Evolutionary conservation across 495 filamentous ascomycete genomes (phyloP).

Genomic region (Astrocystis sublimbata): DNA sequence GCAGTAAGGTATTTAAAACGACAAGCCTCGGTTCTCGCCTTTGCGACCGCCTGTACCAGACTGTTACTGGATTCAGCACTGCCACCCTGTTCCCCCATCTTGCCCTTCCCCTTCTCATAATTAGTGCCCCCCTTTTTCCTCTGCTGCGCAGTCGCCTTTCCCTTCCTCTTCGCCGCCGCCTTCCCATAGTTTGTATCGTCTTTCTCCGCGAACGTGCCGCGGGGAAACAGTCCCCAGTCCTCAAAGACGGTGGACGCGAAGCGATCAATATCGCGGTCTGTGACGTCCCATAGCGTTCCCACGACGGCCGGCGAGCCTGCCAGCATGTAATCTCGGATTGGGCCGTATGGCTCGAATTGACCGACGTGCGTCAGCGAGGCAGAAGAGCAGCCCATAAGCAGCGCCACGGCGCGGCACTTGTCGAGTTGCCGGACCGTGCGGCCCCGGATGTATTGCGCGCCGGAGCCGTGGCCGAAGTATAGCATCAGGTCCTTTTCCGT

Average conservation of each 20-base stretch:
- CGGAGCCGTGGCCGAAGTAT: constrained; percentile 95
- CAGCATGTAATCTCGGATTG: constrained; percentile 86
- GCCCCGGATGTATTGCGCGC: constrained; percentile 87
- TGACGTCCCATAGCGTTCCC: constrained; percentile 95
- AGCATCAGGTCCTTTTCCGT: constrained; percentile 66
- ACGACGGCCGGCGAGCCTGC: constrained; percentile 82
- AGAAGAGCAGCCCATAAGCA: constrained; percentile 91
- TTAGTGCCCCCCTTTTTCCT: constrained; percentile 24
- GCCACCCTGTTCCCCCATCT: too few species aligned
- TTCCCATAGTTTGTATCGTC: constrained; percentile 22
- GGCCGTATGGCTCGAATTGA: constrained; percentile 85
- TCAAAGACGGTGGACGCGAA: constrained; percentile 76
- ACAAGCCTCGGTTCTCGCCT: constrained; percentile 63
- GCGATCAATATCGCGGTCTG: constrained; percentile 92
- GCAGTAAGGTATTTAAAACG: constrained; percentile 88
- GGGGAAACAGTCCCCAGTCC: constrained; percentile 74
- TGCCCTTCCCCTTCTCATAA: constrained; percentile 21
- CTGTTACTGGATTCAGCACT: constrained; percentile 37
- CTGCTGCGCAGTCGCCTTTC: constrained; percentile 8
- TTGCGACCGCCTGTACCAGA: constrained; percentile 77
- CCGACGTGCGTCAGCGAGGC: constrained; percentile 76
- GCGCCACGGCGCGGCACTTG: constrained; percentile 64
- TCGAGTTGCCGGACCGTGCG: constrained; percentile 76
- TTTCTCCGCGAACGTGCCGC: constrained; percentile 36
- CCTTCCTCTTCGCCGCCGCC: constrained; percentile 17